Percentiles rank a stretch among this genome's conserved stretches.
phyloP scores from a whole-genome alignment of 192 early-diverging fungal genomes.

The Allomyces macrogynus region DNA sequence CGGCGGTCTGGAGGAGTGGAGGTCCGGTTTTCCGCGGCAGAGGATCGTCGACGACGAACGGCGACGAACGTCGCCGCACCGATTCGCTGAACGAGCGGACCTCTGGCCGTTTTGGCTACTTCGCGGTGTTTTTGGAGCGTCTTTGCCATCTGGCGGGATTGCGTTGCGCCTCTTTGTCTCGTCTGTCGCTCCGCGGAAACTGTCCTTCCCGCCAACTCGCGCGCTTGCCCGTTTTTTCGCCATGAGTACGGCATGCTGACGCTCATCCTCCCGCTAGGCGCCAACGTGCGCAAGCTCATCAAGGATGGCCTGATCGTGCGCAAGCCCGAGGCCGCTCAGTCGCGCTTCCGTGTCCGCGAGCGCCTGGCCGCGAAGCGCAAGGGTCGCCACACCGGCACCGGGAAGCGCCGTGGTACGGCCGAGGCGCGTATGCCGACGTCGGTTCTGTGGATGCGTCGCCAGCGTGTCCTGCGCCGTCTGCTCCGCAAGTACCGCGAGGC shows the following conservation, averaged over 20 bases:
- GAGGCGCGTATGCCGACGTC: constrained; percentile 93
- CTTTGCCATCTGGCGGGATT: constrained; percentile 3
- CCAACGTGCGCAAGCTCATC: constrained; percentile 90
- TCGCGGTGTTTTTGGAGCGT: constrained; percentile 8
- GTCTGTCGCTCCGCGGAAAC: constrained; percentile 7
- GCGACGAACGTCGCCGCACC: background rate
- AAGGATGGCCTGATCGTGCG: constrained; percentile 94
- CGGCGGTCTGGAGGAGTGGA: too few species aligned
- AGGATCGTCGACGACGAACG: background rate
- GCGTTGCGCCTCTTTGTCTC: background rate
- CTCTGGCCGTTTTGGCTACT: constrained; percentile 7
- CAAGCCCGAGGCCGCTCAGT: constrained; percentile 71
- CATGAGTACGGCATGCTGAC: background rate
- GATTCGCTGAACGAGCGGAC: constrained; percentile 4
- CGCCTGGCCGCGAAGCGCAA: constrained; percentile 82
- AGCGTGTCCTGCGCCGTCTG: constrained; percentile 85
- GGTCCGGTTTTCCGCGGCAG: background rate
- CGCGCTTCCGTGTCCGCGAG: constrained; percentile 84
- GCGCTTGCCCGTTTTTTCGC: background rate
- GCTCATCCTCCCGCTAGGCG: constrained; percentile 24
- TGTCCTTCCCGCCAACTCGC: background rate
- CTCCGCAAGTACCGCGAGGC: constrained; percentile 93
- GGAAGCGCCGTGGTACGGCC: constrained; percentile 85
- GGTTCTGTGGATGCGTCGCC: constrained; percentile 95
- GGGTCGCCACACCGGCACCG: constrained; percentile 85